Percentiles rank a stretch among this genome's conserved stretches.
phyloP scores from a whole-genome alignment of 306 rosid species.

The Cyamopsis tetragonoloba region DNA sequence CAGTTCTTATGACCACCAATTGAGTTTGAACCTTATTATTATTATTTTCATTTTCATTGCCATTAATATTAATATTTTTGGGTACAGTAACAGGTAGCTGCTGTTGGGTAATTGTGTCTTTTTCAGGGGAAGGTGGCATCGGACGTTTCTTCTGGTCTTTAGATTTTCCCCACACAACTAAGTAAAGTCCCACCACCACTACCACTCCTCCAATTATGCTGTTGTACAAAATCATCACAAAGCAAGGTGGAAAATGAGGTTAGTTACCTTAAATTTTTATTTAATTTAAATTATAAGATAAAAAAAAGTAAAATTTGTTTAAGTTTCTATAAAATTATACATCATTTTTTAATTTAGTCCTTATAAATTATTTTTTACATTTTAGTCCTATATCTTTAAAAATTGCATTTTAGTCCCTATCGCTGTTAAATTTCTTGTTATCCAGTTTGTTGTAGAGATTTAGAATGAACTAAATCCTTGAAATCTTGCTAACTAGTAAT shows the following conservation, averaged over 20 bases:
- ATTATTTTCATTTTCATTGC: not conserved
- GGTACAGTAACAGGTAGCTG: conserved; percentile 29
- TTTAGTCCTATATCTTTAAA: too few species aligned
- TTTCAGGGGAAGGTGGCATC: conserved; percentile 13
- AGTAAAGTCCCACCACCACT: conserved; percentile 32
- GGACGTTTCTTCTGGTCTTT: conserved; percentile 20
- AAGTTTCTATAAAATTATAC: too few species aligned
- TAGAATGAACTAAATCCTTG: too few species aligned
- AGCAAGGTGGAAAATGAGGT: not conserved
- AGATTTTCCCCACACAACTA: conserved; percentile 41
- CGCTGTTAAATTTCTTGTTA: too few species aligned
- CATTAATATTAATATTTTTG: not conserved
- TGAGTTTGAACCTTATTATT: too few species aligned
- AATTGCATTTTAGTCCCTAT: too few species aligned
- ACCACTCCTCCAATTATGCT: conserved; percentile 36
- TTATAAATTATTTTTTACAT: too few species aligned
- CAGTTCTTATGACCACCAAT: not conserved
- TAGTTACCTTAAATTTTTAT: not conserved
- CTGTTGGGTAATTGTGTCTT: conserved; percentile 8
- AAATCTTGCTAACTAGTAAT: too few species aligned
- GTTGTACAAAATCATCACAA: not conserved
- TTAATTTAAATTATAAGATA: too few species aligned
- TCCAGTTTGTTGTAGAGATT: too few species aligned
- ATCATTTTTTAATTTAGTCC: too few species aligned
- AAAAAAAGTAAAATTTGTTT: too few species aligned